A percentile compares a stretch with the other conserved stretches of the same genome.
Evolutionary conservation across 2,329 filamentous ascomycete genomes (phyloP).

Genomic region (Penicillium hesseltinei): DNA sequence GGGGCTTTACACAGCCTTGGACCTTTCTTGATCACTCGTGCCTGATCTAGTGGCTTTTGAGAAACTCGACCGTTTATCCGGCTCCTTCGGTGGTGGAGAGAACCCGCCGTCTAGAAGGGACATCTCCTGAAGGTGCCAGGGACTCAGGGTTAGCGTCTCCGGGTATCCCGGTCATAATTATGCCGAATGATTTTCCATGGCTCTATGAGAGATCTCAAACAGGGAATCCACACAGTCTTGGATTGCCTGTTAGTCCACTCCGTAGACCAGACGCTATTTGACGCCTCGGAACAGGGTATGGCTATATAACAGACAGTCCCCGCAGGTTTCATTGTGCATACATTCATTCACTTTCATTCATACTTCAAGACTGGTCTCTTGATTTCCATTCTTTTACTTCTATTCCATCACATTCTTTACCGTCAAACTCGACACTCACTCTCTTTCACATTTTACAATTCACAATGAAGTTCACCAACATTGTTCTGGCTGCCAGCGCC

Average conservation of each 20-base stretch:
- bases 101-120: conserved; percentile 7
- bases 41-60: conserved; percentile 6
- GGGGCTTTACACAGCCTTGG: conserved; percentile 3
- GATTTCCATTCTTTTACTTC: conserved; percentile 16
- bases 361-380: conserved; percentile 27
- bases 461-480: conserved; percentile 32
- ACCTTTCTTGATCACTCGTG: conserved; percentile 6
- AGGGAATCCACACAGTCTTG: conserved; percentile 18
- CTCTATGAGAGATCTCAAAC: conserved; percentile 3
- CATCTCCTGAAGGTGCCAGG: not conserved
- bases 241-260: conserved; percentile 7
- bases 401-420: conserved; percentile 15
- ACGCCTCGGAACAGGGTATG: conserved; percentile 1
- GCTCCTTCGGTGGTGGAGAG: conserved; percentile 3
- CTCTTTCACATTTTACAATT: conserved; percentile 24
- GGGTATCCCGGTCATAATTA: conserved; percentile 6
- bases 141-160: conserved; percentile 1
- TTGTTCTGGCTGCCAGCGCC: conserved; percentile 31
- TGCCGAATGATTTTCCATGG: not conserved
- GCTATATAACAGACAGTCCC: conserved; percentile 10
- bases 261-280: conserved; percentile 3
- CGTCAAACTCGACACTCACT: conserved; percentile 27
- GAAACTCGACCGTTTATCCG: conserved; percentile 2
- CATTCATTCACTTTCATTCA: conserved; percentile 17
- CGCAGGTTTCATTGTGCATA: not conserved